Evolutionary conservation across 2,329 filamentous ascomycete genomes (phyloP), one percentile per base, ranked within the genome.

Genomic region (Seiridium cupressi): DNA sequence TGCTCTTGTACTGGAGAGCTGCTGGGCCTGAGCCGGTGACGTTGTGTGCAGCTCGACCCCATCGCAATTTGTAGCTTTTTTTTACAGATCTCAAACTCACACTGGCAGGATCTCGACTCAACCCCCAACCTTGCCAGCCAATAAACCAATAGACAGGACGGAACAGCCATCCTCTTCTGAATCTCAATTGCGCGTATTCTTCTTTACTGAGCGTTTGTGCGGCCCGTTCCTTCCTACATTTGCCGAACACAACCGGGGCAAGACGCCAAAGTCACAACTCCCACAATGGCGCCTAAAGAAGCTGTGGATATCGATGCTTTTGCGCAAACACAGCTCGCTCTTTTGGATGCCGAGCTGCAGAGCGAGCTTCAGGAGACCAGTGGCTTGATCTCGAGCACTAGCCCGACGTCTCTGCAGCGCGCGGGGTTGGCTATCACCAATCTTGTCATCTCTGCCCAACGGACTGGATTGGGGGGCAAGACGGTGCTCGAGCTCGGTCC

Each of bases 401-500:
- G 88, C 53, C 91, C 92, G 4, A 78, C 83, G 0, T 81, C 85
- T 1, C 85, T 96, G 10, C 85, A 91, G 70, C 87, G 89, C 61
- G 90, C 90, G 5, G 92, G 92, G n/a, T 82, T 92, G 46, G 92
- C 92, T 38, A 81, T 95, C 67, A 86, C 87, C 13, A 94, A 93
- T 74, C 85, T 98, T 7, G 78, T 85, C 38, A 79, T 96, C 40
- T 80, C 84, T 9, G 89, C 90, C 18, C 90, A 91, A 71, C 89
- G 93, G 36, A 99, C 95, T 0, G 95, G 95, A 0, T 81, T 97
- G 44, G 95, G 93, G 13, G 95, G 95, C n/a, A 91, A 92, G 64
- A 92, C 91, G 0, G 89, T 99, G 1, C 79, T 97, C 3, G 93
- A 97, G 73, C 86, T 99, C 1, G 77, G 78, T 13, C 79, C 86